These are phyloP conservation scores for Boletus subcaerulescens DNA, from an alignment of 768 basidiomycete genomes.

Conservation along the genomic window DNA sequence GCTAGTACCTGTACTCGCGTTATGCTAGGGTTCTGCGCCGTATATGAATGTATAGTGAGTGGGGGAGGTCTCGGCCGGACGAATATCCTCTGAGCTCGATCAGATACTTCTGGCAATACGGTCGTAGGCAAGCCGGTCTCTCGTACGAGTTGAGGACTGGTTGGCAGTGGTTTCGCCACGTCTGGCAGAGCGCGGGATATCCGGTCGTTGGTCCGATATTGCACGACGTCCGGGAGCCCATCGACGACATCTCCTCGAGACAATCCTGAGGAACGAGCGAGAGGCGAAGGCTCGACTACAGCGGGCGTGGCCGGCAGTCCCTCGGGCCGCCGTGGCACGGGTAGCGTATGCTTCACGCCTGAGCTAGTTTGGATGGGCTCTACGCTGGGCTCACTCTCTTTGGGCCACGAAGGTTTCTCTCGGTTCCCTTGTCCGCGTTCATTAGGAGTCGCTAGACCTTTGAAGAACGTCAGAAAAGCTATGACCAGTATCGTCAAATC, in stretches of 20 bases:
- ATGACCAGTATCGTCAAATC: background rate
- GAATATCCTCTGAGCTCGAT: slow-evolving; percentile 24
- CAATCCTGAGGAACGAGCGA: background rate
- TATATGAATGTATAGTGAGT: slow-evolving; percentile 18
- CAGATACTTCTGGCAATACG: slow-evolving; percentile 7
- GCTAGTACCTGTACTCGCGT: slow-evolving; percentile 12
- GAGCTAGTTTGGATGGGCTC: background rate
- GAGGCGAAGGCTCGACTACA: background rate
- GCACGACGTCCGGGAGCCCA: background rate
- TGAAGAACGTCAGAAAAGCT: slow-evolving; percentile 1
- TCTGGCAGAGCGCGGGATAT: slow-evolving; percentile 17
- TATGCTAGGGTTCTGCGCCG: slow-evolving; percentile 2
- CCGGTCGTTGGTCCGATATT: background rate
- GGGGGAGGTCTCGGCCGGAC: slow-evolving; percentile 46
- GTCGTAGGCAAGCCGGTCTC: slow-evolving; percentile 32
- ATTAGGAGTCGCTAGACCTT: slow-evolving; percentile 36
- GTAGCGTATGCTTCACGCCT: background rate
- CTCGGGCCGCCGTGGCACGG: background rate
- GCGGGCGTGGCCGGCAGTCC: background rate
- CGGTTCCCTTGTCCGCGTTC: slow-evolving; percentile 9
- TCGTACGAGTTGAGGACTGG: slow-evolving; percentile 19
- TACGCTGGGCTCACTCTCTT: slow-evolving; percentile 2
- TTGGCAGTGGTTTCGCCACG: slow-evolving; percentile 20
- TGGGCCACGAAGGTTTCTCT: slow-evolving; percentile 3
- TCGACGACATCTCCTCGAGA: slow-evolving; percentile 1